A percentile compares a stretch with the other conserved stretches of the same genome.
phyloP scores from a whole-genome alignment of 2,329 filamentous ascomycete genomes.

The Saccharata proteae region DNA sequence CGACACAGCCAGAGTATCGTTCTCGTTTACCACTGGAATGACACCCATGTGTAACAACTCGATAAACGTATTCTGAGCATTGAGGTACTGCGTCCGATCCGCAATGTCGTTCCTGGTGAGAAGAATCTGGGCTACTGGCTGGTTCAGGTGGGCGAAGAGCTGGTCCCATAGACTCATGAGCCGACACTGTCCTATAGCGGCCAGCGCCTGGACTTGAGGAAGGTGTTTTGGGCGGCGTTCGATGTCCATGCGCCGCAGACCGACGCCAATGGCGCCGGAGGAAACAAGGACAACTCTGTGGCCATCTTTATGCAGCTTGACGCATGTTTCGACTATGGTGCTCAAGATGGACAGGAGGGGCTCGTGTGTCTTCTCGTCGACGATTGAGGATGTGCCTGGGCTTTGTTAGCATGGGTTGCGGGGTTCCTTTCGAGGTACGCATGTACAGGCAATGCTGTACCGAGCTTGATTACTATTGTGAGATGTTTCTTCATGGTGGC shows the following conservation, averaged over 20 bases:
- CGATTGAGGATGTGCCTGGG: constrained; percentile 93
- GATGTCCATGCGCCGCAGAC: constrained; percentile 78
- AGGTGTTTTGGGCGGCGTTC: constrained; percentile 81
- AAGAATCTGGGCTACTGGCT: constrained; percentile 89
- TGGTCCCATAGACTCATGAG: constrained; percentile 94
- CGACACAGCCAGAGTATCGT: constrained; percentile 89
- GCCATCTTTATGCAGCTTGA: constrained; percentile 76
- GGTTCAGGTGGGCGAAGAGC: constrained; percentile 73
- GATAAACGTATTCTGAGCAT: constrained; percentile 88
- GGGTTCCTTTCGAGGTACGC: constrained; percentile 12
- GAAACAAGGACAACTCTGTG: constrained; percentile 94
- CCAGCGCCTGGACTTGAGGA: constrained; percentile 80
- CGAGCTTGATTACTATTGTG: constrained; percentile 78
- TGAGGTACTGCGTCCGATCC: constrained; percentile 88
- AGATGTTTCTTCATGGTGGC: constrained; percentile 58
- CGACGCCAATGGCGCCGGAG: constrained; percentile 92
- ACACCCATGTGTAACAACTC: constrained; percentile 90
- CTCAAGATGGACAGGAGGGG: constrained; percentile 83
- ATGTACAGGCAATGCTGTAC: constrained; percentile 36
- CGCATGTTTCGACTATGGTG: constrained; percentile 86
- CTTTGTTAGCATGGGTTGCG: constrained; percentile 18
- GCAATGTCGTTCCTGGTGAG: constrained; percentile 93
- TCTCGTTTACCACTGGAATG: constrained; percentile 97
- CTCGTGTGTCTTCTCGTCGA: constrained; percentile 90
- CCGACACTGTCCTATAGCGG: constrained; percentile 90